phyloP scores from a whole-genome alignment of 2,329 filamentous ascomycete species.

The Cladosporium colombiae region DNA sequence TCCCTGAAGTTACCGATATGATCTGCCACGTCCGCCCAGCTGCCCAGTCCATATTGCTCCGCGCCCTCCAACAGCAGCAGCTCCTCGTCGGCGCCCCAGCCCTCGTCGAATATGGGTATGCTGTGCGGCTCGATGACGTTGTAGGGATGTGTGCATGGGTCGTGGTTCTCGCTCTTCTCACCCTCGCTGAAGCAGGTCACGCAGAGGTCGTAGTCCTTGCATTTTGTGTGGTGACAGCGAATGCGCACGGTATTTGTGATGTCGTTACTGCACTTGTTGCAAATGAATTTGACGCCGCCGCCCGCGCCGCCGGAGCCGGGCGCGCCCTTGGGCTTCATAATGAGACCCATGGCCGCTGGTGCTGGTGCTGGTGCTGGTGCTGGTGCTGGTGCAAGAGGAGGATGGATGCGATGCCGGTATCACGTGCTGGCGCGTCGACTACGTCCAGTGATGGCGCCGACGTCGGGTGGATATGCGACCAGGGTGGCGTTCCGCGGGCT shows the following conservation, averaged over 20 bases:
- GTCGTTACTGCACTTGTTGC: constrained; percentile 93
- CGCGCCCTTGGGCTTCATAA: constrained; percentile 38
- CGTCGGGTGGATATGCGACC: not conserved
- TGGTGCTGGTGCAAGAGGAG: too few relatives aligned
- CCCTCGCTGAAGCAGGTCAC: constrained; percentile 91
- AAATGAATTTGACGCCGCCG: constrained; percentile 77
- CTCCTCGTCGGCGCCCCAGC: constrained; percentile 98
- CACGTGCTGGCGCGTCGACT: constrained; percentile 9
- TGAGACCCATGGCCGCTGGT: constrained; percentile 34
- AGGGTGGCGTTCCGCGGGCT: not conserved
- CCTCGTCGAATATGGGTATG: constrained; percentile 89
- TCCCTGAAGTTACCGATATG: constrained; percentile 94
- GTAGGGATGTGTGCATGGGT: constrained; percentile 82
- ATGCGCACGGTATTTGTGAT: constrained; percentile 98
- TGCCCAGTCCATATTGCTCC: constrained; percentile 93
- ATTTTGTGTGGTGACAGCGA: constrained; percentile 78
- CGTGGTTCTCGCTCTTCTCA: constrained; percentile 77
- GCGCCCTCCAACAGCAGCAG: constrained; percentile 89
- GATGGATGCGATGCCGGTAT: not conserved
- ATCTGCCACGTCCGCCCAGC: constrained; percentile 96
- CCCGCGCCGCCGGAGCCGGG: constrained; percentile 30
- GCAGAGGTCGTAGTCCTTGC: constrained; percentile 94
- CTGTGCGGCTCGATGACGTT: constrained; percentile 98
- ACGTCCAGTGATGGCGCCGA: not conserved
- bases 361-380: not conserved